phyloP scores from a whole-genome alignment of 2,329 filamentous ascomycete genomes.

The Xylaria digitata region DNA sequence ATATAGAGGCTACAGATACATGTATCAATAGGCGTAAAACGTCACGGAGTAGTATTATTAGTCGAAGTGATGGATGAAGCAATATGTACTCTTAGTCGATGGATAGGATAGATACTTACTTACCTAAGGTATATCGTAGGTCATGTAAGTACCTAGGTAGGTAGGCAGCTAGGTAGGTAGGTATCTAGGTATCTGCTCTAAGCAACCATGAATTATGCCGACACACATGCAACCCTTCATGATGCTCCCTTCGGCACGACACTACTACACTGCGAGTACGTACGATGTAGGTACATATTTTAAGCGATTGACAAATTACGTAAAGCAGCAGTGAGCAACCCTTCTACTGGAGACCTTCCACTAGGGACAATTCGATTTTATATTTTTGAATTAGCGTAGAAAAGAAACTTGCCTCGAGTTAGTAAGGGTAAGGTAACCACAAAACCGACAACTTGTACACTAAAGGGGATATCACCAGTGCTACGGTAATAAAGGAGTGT shows the following conservation, averaged over 20 bases:
- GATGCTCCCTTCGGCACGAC: conserved; percentile 19
- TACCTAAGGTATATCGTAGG: background rate
- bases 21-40: no score
- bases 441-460: no score
- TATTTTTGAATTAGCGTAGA: background rate
- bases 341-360: background rate
- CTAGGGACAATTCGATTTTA: background rate
- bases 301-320: background rate
- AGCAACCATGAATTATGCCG: conserved; percentile 13
- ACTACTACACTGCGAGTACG: background rate
- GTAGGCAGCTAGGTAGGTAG: background rate
- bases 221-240: conserved; percentile 15
- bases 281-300: conserved; percentile 8
- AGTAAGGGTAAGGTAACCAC: background rate
- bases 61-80: background rate
- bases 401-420: conserved; percentile 1
- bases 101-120: background rate
- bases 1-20: background rate
- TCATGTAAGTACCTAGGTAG: background rate
- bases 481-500: background rate
- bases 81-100: background rate
- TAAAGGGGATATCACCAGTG: background rate
- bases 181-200: background rate
- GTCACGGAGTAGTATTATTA: no score
- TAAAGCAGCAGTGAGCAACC: conserved; percentile 3